These are phyloP conservation scores for Sporothrix phasma DNA, from an alignment of 2,329 filamentous ascomycete genomes.

Conservation along the genomic window DNA sequence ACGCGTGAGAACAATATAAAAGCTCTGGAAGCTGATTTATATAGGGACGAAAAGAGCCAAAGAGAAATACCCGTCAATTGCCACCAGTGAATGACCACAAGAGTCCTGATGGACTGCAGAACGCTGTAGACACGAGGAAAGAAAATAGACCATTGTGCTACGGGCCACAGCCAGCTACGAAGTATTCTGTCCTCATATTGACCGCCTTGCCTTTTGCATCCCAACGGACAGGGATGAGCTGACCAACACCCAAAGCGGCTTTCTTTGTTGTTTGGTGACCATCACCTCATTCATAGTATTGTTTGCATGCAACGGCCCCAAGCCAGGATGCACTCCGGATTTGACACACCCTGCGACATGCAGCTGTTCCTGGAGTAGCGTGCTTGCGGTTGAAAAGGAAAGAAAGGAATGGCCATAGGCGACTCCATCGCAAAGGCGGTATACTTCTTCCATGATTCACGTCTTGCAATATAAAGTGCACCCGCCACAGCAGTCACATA, in stretches of 20 bases:
- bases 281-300: neutral
- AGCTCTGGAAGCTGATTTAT: no score
- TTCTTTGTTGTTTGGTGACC: conserved; percentile 2
- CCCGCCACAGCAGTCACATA: neutral
- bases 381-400: neutral
- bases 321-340: neutral
- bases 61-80: no score
- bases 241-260: neutral
- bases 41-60: no score
- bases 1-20: no score
- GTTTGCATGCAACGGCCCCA: neutral
- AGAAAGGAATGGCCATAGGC: neutral
- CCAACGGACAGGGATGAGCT: conserved; percentile 3
- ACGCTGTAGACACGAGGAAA: no score
- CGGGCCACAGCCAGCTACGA: no score
- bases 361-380: neutral
- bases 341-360: neutral
- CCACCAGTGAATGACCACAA: no score
- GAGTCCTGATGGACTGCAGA: no score
- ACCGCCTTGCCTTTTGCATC: neutral
- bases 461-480: neutral
- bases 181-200: neutral
- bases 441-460: no score
- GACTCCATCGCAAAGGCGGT: no score
- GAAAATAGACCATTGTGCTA: no score